phyloP scores from a whole-genome alignment of 495 filamentous ascomycete species.

The Hypoxylon fuscum region DNA sequence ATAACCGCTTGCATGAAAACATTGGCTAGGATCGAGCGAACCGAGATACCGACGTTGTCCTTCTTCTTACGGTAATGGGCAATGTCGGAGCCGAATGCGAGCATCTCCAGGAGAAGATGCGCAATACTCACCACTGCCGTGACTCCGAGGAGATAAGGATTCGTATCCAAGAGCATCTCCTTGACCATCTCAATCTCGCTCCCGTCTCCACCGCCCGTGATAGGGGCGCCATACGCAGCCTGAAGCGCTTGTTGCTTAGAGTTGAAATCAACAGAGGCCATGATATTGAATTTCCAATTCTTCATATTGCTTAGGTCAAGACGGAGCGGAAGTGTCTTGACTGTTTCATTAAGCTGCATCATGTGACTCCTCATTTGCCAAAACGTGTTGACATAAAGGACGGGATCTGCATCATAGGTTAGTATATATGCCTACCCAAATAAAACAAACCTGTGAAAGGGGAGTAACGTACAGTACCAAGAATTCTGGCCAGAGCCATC shows the following conservation, averaged over 20 bases:
- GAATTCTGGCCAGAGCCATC: constrained; percentile 86
- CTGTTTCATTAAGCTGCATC: constrained; percentile 91
- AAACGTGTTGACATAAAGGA: constrained; percentile 92
- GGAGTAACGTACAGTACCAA: constrained; percentile 82
- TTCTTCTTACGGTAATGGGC: constrained; percentile 99
- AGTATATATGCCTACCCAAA: background rate
- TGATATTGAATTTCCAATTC: constrained; percentile 91
- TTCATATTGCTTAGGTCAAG: constrained; percentile 82
- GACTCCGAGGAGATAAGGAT: constrained; percentile 85
- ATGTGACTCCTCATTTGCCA: constrained; percentile 95
- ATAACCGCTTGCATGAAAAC: constrained; percentile 98
- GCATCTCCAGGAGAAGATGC: constrained; percentile 94
- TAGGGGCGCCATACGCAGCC: constrained; percentile 67
- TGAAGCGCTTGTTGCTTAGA: constrained; percentile 81
- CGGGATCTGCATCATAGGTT: constrained; percentile 62
- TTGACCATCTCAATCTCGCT: constrained; percentile 95
- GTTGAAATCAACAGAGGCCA: constrained; percentile 85
- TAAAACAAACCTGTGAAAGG: background rate
- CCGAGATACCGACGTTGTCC: constrained; percentile 93
- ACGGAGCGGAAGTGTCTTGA: constrained; percentile 81
- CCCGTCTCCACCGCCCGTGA: constrained; percentile 65
- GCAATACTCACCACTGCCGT: constrained; percentile 85
- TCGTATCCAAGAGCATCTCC: constrained; percentile 91
- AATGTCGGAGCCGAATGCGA: constrained; percentile 98
- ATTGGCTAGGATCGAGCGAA: constrained; percentile 95